These are phyloP conservation scores for Moesziomyces parantarcticus DNA, from an alignment of 1,284 basidiomycete genomes.

Conservation along the genomic window DNA sequence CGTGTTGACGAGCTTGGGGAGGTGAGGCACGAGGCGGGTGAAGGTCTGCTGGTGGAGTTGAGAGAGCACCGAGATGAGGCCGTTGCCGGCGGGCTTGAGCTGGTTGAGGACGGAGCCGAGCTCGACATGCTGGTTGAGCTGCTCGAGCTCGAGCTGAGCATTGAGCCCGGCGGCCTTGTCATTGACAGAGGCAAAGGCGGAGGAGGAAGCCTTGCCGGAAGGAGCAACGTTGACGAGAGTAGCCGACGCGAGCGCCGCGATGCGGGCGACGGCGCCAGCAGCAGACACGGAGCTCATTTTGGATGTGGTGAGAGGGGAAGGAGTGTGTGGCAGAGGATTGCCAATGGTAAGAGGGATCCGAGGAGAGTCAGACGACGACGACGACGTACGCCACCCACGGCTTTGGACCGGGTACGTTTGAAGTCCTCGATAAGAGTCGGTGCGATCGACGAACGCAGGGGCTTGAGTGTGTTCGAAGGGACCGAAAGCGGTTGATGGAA, in stretches of 20 bases:
- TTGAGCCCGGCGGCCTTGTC: slow-evolving; percentile 33
- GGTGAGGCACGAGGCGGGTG: slow-evolving; percentile 61
- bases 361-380: background rate
- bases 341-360: no score
- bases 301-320: background rate
- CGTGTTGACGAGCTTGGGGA: slow-evolving; percentile 52
- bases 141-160: slow-evolving; percentile 45
- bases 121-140: slow-evolving; percentile 49
- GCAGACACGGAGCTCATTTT: slow-evolving; percentile 47
- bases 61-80: slow-evolving; percentile 53
- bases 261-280: slow-evolving; percentile 48
- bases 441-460: slow-evolving; percentile 7
- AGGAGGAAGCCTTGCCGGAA: slow-evolving; percentile 31
- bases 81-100: slow-evolving; percentile 46
- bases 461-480: slow-evolving; percentile 11
- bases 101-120: slow-evolving; percentile 45
- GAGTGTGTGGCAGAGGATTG: background rate
- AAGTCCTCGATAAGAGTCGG: slow-evolving; percentile 8
- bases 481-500: slow-evolving; percentile 1
- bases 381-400: slow-evolving; percentile 20
- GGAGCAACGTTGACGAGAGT: slow-evolving; percentile 45
- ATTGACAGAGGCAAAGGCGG: slow-evolving; percentile 36
- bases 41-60: slow-evolving; percentile 51
- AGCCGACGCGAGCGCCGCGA: slow-evolving; percentile 45
- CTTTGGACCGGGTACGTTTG: slow-evolving; percentile 9